Base-by-base conservation (phyloP, 768 basidiomycete species). In the Daedalea quercina region DNA sequence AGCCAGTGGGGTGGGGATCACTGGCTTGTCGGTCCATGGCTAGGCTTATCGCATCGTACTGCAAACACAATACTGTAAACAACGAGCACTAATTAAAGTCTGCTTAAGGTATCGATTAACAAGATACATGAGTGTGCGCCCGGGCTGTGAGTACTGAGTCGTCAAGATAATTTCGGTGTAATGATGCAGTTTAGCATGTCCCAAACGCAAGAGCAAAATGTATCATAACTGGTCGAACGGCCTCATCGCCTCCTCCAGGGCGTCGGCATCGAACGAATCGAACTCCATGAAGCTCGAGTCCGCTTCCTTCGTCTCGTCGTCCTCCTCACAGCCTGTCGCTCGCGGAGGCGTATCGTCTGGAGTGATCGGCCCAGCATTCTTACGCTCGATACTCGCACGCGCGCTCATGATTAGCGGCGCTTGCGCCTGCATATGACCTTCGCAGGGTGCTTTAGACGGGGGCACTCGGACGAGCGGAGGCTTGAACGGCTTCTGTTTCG, bases 401-500 rank as follows among this genome's bases (percentile, higher is more conserved):
- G 41, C 35, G 7, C 41, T 37, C 28, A 24, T 28, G 20, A 25
- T 22, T 12, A 23, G 8, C 3, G 28, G 44, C 8, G 11, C 43
- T 15, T 40, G 4, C 15, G 13, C n/a, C n/a, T n/a, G n/a, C n/a
- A n/a, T n/a, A n/a, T n/a, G n/a, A n/a, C n/a, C n/a, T n/a, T 40
- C 37, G 17, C 37, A 11, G 28, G 11, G 6, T 11, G 28, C 37
- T 40, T 3, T 40, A 40, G 7, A 15, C 8, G 19, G 17, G 12
- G 8, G 35, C 9, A 3, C 23, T 37, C 15, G 53, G 53, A 23
- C 47, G 46, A 26, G 40, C 34, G 17, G 47, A 31, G 8, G 53
- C 26, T 48, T 49, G 41, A 54, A 54, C 25, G 20, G 20, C 25
- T 31, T 48, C 43, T 44, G 53, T 24, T 34, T 41, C 28, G 47